These are phyloP conservation scores for Rubroboletus pulcherrimus DNA, from an alignment of 768 basidiomycete species.

Conservation along the genomic window DNA sequence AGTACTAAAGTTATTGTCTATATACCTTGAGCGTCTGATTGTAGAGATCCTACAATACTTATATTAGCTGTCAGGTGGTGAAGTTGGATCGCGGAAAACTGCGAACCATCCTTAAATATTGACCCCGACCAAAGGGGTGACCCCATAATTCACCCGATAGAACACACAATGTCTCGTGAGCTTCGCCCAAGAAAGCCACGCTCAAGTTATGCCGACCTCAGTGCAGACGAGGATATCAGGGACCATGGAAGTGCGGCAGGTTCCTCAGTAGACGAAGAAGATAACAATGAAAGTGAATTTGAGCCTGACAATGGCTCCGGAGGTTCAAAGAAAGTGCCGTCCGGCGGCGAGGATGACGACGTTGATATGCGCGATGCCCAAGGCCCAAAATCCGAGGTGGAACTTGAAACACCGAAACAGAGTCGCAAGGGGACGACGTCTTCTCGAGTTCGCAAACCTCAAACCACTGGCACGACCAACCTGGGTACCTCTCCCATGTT, in stretches of 20 bases:
- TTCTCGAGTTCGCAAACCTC: not conserved
- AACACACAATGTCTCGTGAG: constrained; percentile 45
- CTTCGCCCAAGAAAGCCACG: constrained; percentile 53
- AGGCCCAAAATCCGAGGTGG: constrained; percentile 15
- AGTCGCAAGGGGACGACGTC: constrained; percentile 1
- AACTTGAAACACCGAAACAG: constrained; percentile 9
- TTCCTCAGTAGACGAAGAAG: constrained; percentile 35
- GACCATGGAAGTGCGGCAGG: constrained; percentile 35
- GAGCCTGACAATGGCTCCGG: constrained; percentile 37
- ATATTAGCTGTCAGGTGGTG: not conserved
- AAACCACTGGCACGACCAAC: not conserved
- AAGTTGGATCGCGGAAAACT: not conserved
- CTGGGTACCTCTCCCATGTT: not conserved
- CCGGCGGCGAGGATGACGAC: constrained; percentile 32
- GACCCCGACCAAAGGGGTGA: not conserved
- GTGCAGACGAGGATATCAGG: constrained; percentile 31
- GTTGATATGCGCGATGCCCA: constrained; percentile 21
- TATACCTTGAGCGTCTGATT: not conserved
- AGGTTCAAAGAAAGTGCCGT: constrained; percentile 29
- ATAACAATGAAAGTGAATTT: constrained; percentile 55
- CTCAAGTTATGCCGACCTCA: constrained; percentile 45
- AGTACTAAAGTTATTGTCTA: not conserved
- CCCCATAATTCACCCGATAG: not conserved
- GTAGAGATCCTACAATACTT: not conserved
- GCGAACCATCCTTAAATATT: not conserved